A percentile compares a stretch with the other conserved stretches of the same genome.
Evolutionary conservation across 208 protist species (phyloP).

Genomic region (Leishmania aethiopica): DNA sequence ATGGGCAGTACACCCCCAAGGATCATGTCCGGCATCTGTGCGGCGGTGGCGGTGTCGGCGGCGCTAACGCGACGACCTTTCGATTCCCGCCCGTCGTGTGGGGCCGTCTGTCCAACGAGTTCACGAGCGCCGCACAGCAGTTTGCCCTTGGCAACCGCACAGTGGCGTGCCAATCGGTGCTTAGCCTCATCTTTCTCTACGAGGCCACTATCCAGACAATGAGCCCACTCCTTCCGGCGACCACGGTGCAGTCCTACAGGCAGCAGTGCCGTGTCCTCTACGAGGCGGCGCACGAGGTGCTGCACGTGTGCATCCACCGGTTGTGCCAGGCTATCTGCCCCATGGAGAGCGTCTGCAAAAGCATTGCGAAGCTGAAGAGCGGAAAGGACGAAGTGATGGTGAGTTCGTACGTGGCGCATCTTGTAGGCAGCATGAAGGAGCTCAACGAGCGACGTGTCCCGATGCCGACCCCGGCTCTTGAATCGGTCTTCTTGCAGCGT

Average conservation of each 20-base stretch:
- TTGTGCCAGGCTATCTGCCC: conserved; percentile 77
- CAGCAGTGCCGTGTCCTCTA: conserved; percentile 50
- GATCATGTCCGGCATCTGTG: conserved; percentile 12
- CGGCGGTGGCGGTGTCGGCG: conserved; percentile 1
- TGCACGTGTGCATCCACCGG: conserved; percentile 83
- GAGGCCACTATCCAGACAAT: conserved; percentile 62
- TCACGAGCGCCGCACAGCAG: conserved; percentile 57
- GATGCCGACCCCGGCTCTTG: conserved; percentile 71
- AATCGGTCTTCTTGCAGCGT: conserved; percentile 64
- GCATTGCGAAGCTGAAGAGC: conserved; percentile 64
- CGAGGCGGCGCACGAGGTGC: conserved; percentile 56
- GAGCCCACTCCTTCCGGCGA: conserved; percentile 53
- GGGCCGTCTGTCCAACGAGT: conserved; percentile 51
- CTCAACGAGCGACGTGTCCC: conserved; percentile 52
- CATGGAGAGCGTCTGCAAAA: conserved; percentile 53
- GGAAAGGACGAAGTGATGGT: conserved; percentile 61
- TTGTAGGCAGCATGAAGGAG: conserved; percentile 49
- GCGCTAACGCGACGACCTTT: conserved; percentile 1
- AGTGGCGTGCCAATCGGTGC: conserved; percentile 60
- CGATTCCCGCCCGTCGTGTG: conserved; percentile 76
- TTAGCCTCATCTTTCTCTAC: conserved; percentile 64
- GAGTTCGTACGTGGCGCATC: conserved; percentile 60
- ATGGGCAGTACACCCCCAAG: conserved; percentile 33
- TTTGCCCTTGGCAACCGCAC: conserved; percentile 69
- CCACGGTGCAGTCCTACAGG: conserved; percentile 42